Evolutionary conservation across 306 rosid species (phyloP), one percentile per base, ranked within the genome.

Genomic region (Castanea mollissima): DNA sequence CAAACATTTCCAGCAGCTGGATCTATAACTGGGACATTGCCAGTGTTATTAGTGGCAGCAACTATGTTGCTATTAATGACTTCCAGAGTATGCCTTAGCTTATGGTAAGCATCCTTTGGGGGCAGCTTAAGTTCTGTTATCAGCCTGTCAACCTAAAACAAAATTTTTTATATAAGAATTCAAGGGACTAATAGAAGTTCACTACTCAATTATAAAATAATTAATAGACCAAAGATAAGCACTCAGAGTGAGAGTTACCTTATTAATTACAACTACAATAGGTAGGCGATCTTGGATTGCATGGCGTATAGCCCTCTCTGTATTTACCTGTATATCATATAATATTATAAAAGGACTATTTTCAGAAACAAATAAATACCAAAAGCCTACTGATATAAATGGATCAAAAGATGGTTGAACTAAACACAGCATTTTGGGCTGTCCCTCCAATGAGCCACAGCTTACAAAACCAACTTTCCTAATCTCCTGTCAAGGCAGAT

Each of bases 301-400:
- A 83, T 95, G 99, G 19, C 99, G 93, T 82, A 95, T 95, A 46
- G 97, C 99, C 89, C 99, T 89, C 86, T 95, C 99, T 0, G 99
- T 95, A 84, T 95, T 95, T 34, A 91, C 98, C 99, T 95, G 83
- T 83, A 81, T 74, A 70, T 62, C 58, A 63, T 72, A 73, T 41
- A 41, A 8, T 41, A 41, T 41, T 41, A 41, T 41, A 41, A 8
- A 41, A 11, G 46, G 46, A 41, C 3, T 41, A 8, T 41, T 41
- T 41, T 41, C 2, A 41, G 3, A 41, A 41, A 41, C 58, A 4
- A 44, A 16, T 16, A 29, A 71, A 12, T 44, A 41, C 38, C 68
- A 49, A 27, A 58, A 38, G 19, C 20, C 31, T 56, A 20, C 25
- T 21, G 38, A 21, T 46, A 68, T 55, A 74, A 46, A 38, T 3